Base-by-base conservation (phyloP, 1,139 yeast species). In the Casaregolazyma lundiana region DNA sequence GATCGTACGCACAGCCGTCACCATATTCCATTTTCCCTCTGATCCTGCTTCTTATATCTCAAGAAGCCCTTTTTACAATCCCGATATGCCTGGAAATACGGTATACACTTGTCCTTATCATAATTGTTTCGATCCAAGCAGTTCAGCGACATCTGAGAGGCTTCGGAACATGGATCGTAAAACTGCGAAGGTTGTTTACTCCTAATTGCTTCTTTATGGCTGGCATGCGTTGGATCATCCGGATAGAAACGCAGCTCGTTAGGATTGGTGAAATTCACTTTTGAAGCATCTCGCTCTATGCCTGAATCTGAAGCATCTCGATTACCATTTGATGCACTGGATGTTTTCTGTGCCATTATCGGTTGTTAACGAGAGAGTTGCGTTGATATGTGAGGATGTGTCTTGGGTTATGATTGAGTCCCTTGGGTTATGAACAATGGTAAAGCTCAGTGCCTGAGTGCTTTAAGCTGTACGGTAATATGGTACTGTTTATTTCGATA, bases 131-230 rank as follows among this genome's bases (percentile, higher is more conserved):
- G 66, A 52, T 80, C 87, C 62, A 92, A 71, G 58, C 98, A 92
- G 54, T 77, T 78, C 57, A 89, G 71, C 30, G 96, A 85, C 76
- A 95, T 92, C 62, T 81, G 83, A 18, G 96, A 75, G 38, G 95
- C 84, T 61, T 88, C 90, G 48, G 83, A 85, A 65, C 98, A 92
- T 0, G 98, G 97, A 61, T 92, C 97, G 60, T 84, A 90, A 64
- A 76, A 92, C 63, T 84, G 80, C 5, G 95, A 82, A 1, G 95
- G 85, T 38, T 78, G 89, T 59, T 90, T 89, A 32, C 72, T 68
- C 4, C 76, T 65, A 71, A 82, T 82, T 48, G 76, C 69, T 53
- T 78, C 77, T 57, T 80, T 78, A 61, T 81, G 87, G 24, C 76
- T 67, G 50, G 78, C 76, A 50, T 75, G 75, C 13, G 80, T 75